Conservation (phyloP, 371 early-diverging fungal genomes). For the Enterocytospora artemiae region DNA sequence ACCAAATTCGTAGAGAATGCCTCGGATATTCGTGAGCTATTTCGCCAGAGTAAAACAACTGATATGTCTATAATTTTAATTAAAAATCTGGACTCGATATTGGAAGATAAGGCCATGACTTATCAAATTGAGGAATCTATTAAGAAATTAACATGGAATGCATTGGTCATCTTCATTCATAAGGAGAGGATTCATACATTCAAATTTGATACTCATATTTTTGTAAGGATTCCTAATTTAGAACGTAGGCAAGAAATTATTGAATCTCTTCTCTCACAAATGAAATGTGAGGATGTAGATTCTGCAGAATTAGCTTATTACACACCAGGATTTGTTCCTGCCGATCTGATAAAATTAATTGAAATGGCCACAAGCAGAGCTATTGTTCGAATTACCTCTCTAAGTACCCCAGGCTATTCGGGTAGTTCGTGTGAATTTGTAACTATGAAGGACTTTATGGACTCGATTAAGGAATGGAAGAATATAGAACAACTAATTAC, state of each 20-base stretch:
- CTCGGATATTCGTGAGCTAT: conserved; percentile 40
- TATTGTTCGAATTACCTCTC: conserved; percentile 2
- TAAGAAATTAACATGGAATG: conserved; percentile 30
- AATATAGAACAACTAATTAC: conserved; percentile 34
- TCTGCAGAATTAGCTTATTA: conserved; percentile 33
- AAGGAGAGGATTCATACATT: conserved; percentile 23
- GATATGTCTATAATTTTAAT: conserved; percentile 49
- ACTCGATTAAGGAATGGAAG: conserved; percentile 40
- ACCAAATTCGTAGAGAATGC: conserved; percentile 28
- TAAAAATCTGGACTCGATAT: conserved; percentile 42
- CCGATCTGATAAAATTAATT: conserved; percentile 47
- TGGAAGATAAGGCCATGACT: conserved; percentile 35
- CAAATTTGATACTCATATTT: conserved; percentile 45
- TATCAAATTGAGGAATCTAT: conserved; percentile 43
- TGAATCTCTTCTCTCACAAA: conserved; percentile 21
- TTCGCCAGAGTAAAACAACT: conserved; percentile 37
- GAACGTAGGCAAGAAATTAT: conserved; percentile 47
- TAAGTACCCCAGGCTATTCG: background rate
- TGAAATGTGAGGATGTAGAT: conserved; percentile 29
- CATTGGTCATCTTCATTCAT: conserved; percentile 38
- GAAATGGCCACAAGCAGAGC: conserved; percentile 43
- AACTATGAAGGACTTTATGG: conserved; percentile 23
- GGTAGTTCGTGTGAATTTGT: conserved; percentile 12
- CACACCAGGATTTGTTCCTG: conserved; percentile 54
- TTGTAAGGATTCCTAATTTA: conserved; percentile 51